Conservation (phyloP, 305 asterid genomes). For the Fraxinus angustifolia region DNA sequence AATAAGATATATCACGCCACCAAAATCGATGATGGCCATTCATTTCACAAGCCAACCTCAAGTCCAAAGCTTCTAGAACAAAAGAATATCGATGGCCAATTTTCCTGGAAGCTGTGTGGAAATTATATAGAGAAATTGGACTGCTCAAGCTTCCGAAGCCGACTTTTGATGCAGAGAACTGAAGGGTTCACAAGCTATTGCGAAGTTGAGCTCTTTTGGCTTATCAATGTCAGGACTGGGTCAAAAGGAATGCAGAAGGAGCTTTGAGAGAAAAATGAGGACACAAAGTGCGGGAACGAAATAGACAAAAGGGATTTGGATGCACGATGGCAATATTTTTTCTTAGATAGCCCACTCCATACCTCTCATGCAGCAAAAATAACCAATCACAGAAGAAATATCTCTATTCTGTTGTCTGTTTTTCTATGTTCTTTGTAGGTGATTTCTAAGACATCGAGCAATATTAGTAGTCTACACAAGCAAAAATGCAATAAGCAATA, state of each 20-base stretch:
- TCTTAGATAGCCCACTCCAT: not conserved
- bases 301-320: not conserved
- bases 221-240: not conserved
- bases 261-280: not conserved
- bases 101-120: not conserved
- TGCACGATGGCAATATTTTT: not conserved
- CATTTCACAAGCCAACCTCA: not conserved
- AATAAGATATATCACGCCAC: not conserved
- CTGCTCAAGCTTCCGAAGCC: not conserved
- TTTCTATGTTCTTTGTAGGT: not conserved
- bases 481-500: slow-evolving; percentile 4
- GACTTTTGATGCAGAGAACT: not conserved
- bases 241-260: not conserved
- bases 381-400: not conserved
- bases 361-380: not conserved
- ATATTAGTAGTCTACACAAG: not conserved
- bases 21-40: not conserved
- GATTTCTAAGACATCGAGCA: not conserved
- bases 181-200: not conserved
- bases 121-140: not conserved
- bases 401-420: not conserved
- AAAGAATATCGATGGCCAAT: not conserved
- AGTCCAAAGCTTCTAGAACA: not conserved
- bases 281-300: not conserved
- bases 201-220: not conserved